phyloP scores from a whole-genome alignment of 208 protist genomes.

The Leishmania guyanensis region DNA sequence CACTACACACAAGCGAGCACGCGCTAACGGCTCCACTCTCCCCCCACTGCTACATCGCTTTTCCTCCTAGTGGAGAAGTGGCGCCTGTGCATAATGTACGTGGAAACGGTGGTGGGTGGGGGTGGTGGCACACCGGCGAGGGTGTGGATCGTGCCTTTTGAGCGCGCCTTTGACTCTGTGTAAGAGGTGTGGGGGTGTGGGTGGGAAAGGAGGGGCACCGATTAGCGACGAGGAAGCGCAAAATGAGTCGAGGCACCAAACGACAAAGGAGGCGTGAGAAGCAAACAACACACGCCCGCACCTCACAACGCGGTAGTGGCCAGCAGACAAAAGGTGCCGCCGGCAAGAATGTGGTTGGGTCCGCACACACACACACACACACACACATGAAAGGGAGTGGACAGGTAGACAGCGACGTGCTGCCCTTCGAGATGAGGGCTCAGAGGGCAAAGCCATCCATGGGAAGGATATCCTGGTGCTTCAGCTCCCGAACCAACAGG shows the following conservation, averaged over 20 bases:
- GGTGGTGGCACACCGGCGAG: neutral
- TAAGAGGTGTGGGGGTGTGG: no score
- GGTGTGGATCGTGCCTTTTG: neutral
- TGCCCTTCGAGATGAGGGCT: neutral
- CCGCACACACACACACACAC: neutral
- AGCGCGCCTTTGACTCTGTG: neutral
- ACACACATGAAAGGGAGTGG: neutral
- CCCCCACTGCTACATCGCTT: neutral
- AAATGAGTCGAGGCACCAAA: neutral
- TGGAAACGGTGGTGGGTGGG: neutral
- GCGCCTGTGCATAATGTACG: neutral
- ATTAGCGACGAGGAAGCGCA: neutral
- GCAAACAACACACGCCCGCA: neutral
- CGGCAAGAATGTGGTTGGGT: neutral
- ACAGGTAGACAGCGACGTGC: neutral
- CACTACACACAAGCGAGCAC: neutral
- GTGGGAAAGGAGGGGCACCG: neutral
- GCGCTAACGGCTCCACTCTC: neutral
- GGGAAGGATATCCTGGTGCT: conserved; percentile 70
- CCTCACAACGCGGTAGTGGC: neutral
- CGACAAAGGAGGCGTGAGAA: neutral
- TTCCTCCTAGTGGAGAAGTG: neutral
- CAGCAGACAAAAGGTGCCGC: neutral
- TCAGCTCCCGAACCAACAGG: conserved; percentile 46
- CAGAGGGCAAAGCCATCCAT: conserved; percentile 52